Evolutionary conservation across 495 filamentous ascomycete genomes (phyloP).

Genomic region (Neurospora tetraspora): DNA sequence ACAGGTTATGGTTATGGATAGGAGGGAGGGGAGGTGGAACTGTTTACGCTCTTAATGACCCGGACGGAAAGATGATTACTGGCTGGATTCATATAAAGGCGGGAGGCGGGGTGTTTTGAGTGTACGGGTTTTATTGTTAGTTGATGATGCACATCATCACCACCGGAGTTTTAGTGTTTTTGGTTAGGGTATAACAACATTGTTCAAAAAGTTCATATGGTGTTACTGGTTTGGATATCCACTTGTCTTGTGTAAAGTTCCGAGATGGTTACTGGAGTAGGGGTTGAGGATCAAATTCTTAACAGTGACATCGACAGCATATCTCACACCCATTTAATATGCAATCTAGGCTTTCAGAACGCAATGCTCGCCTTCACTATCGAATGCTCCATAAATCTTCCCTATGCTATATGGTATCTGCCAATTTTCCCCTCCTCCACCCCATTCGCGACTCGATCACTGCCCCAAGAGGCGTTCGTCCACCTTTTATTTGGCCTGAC

Average conservation of each 20-base stretch:
- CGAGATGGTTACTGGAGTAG: not conserved
- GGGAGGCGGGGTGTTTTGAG: not conserved
- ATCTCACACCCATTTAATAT: not conserved
- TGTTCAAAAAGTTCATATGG: not conserved
- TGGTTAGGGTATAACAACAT: not conserved
- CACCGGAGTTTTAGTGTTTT: not conserved
- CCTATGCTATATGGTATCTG: not conserved
- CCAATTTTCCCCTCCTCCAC: not conserved
- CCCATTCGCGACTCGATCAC: not conserved
- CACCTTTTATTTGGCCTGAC: not conserved
- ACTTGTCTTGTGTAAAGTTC: not conserved
- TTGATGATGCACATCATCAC: not conserved
- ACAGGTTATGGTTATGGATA: not conserved
- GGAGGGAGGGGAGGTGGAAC: not conserved
- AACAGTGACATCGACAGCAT: not conserved
- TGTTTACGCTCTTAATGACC: not conserved
- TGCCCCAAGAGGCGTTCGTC: not conserved
- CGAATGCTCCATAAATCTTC: not conserved
- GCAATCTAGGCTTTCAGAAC: not conserved
- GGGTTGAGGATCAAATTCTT: no score
- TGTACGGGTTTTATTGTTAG: not conserved
- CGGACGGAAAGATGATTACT: not conserved
- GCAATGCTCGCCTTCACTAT: not conserved
- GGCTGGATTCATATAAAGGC: not conserved
- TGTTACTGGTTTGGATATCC: not conserved